Evolutionary conservation across 495 filamentous ascomycete species (phyloP).

Genomic region (Penicillium herquei): DNA sequence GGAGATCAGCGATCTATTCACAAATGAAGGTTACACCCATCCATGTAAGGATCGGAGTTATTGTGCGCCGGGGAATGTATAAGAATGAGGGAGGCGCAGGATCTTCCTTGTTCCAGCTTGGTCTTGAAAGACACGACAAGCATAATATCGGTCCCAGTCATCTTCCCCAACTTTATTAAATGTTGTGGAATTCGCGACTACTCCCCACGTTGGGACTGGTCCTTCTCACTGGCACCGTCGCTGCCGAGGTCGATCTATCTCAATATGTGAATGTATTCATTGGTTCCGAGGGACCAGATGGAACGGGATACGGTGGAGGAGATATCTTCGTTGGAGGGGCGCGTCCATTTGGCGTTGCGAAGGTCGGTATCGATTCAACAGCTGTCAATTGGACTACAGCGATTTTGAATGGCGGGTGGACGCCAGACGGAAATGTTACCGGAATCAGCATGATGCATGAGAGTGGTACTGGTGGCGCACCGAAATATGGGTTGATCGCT

Average conservation of each 20-base stretch:
- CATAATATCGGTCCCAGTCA: not conserved
- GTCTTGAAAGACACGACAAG: not conserved
- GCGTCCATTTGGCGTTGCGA: slow-evolving; percentile 64
- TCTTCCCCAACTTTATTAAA: not conserved
- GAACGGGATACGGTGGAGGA: slow-evolving; percentile 48
- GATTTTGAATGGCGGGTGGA: slow-evolving; percentile 55
- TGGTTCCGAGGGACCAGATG: slow-evolving; percentile 34
- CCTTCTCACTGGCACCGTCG: not conserved
- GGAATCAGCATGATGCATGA: slow-evolving; percentile 70
- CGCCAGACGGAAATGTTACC: slow-evolving; percentile 57
- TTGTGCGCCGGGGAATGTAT: slow-evolving; percentile 9
- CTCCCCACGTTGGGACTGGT: not conserved
- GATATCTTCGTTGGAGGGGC: slow-evolving; percentile 69
- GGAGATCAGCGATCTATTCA: not conserved
- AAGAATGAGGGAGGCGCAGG: slow-evolving; percentile 2
- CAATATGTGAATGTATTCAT: slow-evolving; percentile 48
- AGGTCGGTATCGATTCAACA: slow-evolving; percentile 62
- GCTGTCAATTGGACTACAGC: slow-evolving; percentile 51
- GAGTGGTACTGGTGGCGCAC: slow-evolving; percentile 65
- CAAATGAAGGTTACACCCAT: not conserved
- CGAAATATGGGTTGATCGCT: slow-evolving; percentile 66
- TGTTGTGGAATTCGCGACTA: not conserved
- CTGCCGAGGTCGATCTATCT: slow-evolving; percentile 34
- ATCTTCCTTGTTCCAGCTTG: no score
- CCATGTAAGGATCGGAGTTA: slow-evolving; percentile 1